Evolutionary conservation across 768 basidiomycete genomes (phyloP), one percentile per base, ranked within the genome.

Genomic region (Termitomyces sp.): DNA sequence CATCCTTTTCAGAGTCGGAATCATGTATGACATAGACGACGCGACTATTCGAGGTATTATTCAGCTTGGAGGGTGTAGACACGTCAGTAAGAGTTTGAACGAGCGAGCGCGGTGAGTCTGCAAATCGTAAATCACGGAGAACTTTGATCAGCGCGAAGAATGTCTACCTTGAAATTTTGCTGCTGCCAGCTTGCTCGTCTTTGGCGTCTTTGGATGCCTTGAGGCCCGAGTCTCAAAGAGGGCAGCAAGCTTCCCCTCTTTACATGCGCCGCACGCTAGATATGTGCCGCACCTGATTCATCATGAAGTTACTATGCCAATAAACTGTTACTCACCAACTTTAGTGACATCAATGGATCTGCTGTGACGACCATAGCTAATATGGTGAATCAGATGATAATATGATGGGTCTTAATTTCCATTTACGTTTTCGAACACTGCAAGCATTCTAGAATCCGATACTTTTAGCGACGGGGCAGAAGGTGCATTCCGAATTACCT

Each of bases 281-380:
- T 29, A 31, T 54, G 32, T 6, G 42, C 20, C 29, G 17, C 17
- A 56, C 14, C 3, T 17, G 20, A 31, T 49, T 29, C 20, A 32
- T 31, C 25, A 9, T n/a, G 40, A 45, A 43, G 42, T 42, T 43
- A 9, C 34, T 31, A 47, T 45, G 29, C 9, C 37, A 51, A 32
- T 25, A 15, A 20, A 20, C 10, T n/a, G 36, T 20, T 11, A 78
- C 85, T 63, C 63, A 88, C 89, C 77, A 58, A 83, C 85, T 76
- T 86, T 82, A 37, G 85, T 81, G 14, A 86, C 80, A 14, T 79
- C 77, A 65, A 91, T 91, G 20, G 89, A 91, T 62, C 87, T 91
- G 68, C 83, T 87, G 66, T 86, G 85, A 37, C 89, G 83, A 15
- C 89, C 89, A 67, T 91, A 91, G 56, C 89, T 91, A 63, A 42